Conservation (phyloP, 2,329 filamentous ascomycete genomes). For the Neofusicoccum cordaticola region DNA sequence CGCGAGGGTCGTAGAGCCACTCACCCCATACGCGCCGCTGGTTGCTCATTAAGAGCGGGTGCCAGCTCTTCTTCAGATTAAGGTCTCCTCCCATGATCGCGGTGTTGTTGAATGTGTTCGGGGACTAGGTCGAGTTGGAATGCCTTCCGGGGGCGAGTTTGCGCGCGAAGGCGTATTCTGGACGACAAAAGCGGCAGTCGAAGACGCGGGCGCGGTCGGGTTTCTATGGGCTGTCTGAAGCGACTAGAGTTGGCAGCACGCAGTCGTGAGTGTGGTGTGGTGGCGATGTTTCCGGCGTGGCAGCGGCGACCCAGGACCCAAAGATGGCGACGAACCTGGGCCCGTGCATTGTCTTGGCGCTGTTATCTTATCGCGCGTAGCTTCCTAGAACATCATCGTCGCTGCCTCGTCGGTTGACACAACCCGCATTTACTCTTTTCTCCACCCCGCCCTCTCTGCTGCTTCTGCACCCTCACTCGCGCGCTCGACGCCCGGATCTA, state of each 20-base stretch:
- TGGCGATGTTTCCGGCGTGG: not conserved
- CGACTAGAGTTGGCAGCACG: not conserved
- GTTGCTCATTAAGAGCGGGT: slow-evolving; percentile 86
- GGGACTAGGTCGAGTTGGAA: not conserved
- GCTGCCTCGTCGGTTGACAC: not conserved
- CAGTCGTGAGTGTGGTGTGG: not conserved
- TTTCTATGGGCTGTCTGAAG: not conserved
- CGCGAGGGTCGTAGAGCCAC: not conserved
- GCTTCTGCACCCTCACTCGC: too few species aligned
- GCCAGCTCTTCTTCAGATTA: slow-evolving; percentile 90
- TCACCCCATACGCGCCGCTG: slow-evolving; percentile 74
- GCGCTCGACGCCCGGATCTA: too few species aligned
- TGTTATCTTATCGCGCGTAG: not conserved
- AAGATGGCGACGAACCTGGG: not conserved
- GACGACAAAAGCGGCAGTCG: not conserved
- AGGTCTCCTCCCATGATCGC: slow-evolving; percentile 87
- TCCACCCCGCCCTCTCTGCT: not conserved
- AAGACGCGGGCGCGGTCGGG: not conserved
- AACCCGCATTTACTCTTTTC: not conserved
- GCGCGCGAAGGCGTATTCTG: not conserved
- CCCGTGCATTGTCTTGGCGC: too few species aligned
- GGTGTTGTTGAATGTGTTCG: slow-evolving; percentile 18
- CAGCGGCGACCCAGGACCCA: not conserved
- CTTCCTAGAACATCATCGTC: not conserved
- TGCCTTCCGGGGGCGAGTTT: not conserved